A percentile compares a stretch with the other conserved stretches of the same genome.
phyloP scores from a whole-genome alignment of 345 rosid species.

The Boechera divaricarpa region DNA sequence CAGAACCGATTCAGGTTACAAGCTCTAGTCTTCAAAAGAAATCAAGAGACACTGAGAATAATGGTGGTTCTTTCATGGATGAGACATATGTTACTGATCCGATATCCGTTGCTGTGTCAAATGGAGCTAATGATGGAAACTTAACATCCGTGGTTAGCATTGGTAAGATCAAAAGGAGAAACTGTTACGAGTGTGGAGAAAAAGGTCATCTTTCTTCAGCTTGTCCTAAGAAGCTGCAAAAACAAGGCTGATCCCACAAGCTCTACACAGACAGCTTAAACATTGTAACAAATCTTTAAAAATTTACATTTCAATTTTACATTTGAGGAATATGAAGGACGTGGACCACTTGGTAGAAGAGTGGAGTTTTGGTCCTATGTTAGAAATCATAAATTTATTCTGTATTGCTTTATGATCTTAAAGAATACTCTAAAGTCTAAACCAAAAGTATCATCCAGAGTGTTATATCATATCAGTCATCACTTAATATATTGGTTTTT shows the following conservation, averaged over 20 bases:
- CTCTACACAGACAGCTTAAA: constrained; percentile 18
- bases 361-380: constrained; percentile 36
- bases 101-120: background rate
- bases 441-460: constrained; percentile 80
- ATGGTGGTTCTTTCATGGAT: constrained; percentile 33
- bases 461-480: constrained; percentile 59
- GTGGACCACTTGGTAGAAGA: constrained; percentile 28
- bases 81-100: constrained; percentile 24
- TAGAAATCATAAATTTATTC: constrained; percentile 1
- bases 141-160: constrained; percentile 34
- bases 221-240: constrained; percentile 65
- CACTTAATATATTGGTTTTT: constrained; percentile 79
- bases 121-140: constrained; percentile 35
- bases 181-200: constrained; percentile 76
- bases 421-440: background rate
- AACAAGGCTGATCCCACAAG: constrained; percentile 32
- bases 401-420: constrained; percentile 26
- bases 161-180: constrained; percentile 78
- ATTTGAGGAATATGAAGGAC: constrained; percentile 18
- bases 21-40: constrained; percentile 61
- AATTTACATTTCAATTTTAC: background rate
- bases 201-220: constrained; percentile 80
- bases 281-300: constrained; percentile 5
- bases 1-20: constrained; percentile 64
- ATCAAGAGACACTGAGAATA: constrained; percentile 43